Evolutionary conservation across 1,284 basidiomycete species (phyloP).

Genomic region (Cryptococcus sp.): DNA sequence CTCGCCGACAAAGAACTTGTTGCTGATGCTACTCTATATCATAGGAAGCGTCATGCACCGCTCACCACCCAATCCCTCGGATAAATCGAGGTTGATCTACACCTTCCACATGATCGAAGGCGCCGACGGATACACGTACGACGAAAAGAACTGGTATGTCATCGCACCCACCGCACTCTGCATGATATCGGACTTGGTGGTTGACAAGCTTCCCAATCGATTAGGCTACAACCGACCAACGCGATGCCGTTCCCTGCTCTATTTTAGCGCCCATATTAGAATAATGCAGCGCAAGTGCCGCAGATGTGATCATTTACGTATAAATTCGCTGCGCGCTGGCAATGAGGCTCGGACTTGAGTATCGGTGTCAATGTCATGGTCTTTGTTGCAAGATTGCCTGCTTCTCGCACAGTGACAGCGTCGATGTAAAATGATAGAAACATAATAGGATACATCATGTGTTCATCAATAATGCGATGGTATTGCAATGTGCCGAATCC

Average conservation of each 20-base stretch:
- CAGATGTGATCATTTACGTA: no score
- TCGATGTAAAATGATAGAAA: no score
- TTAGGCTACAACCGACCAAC: constrained; percentile 76
- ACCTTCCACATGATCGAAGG: constrained; percentile 78
- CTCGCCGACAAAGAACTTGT: no score
- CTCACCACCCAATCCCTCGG: constrained; percentile 71
- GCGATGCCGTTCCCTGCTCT: constrained; percentile 77
- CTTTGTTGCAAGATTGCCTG: no score
- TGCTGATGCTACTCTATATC: not conserved
- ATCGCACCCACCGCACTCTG: constrained; percentile 48
- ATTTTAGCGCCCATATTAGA: constrained; percentile 42
- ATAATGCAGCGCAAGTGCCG: no score
- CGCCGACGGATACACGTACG: constrained; percentile 42
- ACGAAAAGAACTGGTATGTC: constrained; percentile 50
- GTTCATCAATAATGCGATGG: no score
- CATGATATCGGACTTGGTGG: constrained; percentile 43
- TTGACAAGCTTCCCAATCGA: constrained; percentile 64
- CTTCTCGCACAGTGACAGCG: no score
- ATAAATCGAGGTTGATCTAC: constrained; percentile 79
- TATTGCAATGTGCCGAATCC: no score
- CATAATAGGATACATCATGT: no score
- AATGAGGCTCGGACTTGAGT: no score
- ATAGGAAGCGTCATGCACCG: constrained; percentile 81
- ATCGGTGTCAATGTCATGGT: no score
- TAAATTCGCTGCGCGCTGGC: no score